A percentile compares a stretch with the other conserved stretches of the same genome.
phyloP scores from a whole-genome alignment of 805 yeast genomes.

The Starmerella potacharoeniae region DNA sequence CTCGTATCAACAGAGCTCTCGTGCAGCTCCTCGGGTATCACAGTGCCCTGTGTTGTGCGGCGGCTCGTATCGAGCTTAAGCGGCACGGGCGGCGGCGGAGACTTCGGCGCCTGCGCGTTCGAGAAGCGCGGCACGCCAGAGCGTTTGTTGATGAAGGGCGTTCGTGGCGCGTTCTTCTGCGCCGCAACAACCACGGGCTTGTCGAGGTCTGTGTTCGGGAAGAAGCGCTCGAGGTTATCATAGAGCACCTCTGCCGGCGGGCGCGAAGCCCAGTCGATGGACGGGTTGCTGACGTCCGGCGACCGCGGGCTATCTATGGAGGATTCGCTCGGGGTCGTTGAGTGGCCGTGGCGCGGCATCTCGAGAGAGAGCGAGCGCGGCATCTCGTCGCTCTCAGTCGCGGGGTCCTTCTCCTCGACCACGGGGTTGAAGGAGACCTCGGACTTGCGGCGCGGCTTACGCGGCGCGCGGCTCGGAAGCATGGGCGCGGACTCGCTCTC shows the following conservation, averaged over 20 bases:
- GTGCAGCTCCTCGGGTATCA: background rate
- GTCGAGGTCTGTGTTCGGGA: constrained; percentile 87
- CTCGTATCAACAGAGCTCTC: no score
- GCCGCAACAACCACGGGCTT: constrained; percentile 63
- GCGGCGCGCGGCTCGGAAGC: background rate
- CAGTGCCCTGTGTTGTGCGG: background rate
- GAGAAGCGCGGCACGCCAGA: background rate
- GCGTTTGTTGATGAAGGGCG: background rate
- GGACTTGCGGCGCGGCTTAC: background rate
- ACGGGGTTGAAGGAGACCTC: background rate
- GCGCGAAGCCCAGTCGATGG: constrained; percentile 55
- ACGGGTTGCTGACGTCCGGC: constrained; percentile 10
- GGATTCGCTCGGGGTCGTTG: constrained; percentile 6
- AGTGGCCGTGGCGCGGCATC: background rate
- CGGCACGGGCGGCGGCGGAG: background rate
- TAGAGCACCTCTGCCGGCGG: constrained; percentile 93
- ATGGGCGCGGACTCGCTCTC: background rate
- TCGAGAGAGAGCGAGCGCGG: background rate
- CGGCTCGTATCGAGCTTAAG: background rate
- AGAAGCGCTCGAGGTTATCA: constrained; percentile 79
- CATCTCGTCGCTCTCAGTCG: background rate
- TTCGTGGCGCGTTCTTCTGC: constrained; percentile 30
- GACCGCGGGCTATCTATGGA: constrained; percentile 13
- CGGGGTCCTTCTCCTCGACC: background rate
- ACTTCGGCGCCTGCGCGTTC: background rate